phyloP scores from a whole-genome alignment of 1,284 basidiomycete genomes.

The Fomitopsis palustris region DNA sequence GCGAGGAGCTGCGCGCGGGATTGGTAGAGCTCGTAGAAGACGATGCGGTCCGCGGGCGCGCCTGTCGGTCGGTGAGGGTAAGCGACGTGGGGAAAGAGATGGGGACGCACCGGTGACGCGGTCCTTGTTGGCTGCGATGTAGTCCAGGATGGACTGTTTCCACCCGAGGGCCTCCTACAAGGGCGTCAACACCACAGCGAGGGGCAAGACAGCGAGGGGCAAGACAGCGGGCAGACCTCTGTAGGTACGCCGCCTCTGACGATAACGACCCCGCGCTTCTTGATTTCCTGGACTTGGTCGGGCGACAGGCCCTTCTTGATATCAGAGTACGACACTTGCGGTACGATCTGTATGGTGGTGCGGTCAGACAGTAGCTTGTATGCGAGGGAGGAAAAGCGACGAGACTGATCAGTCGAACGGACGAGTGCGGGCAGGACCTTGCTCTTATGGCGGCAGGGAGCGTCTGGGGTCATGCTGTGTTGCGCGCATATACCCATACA shows the following conservation, averaged over 20 bases:
- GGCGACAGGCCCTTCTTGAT: slow-evolving; percentile 40
- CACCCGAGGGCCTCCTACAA: slow-evolving; percentile 59
- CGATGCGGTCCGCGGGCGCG: slow-evolving; percentile 63
- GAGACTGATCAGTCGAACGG: too few species aligned
- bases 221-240: slow-evolving; percentile 31
- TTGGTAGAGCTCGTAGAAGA: slow-evolving; percentile 74
- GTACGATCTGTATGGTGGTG: slow-evolving; percentile 45
- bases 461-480: too few species aligned
- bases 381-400: too few species aligned
- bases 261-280: slow-evolving; percentile 55
- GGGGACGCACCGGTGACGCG: slow-evolving; percentile 42
- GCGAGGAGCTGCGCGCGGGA: slow-evolving; percentile 55
- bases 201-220: neutral
- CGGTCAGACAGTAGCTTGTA: too few species aligned
- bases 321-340: slow-evolving; percentile 48
- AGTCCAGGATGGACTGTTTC: slow-evolving; percentile 56
- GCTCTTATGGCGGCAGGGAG: too few species aligned
- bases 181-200: neutral
- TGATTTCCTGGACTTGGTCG: slow-evolving; percentile 43
- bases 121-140: slow-evolving; percentile 49
- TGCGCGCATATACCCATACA: too few species aligned
- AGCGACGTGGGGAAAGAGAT: neutral
- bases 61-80: slow-evolving; percentile 36
- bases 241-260: slow-evolving; percentile 56
- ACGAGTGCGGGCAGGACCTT: too few species aligned